These are phyloP conservation scores for Candida vartiovaarae DNA, from an alignment of 805 yeast genomes.

Conservation along the genomic window DNA sequence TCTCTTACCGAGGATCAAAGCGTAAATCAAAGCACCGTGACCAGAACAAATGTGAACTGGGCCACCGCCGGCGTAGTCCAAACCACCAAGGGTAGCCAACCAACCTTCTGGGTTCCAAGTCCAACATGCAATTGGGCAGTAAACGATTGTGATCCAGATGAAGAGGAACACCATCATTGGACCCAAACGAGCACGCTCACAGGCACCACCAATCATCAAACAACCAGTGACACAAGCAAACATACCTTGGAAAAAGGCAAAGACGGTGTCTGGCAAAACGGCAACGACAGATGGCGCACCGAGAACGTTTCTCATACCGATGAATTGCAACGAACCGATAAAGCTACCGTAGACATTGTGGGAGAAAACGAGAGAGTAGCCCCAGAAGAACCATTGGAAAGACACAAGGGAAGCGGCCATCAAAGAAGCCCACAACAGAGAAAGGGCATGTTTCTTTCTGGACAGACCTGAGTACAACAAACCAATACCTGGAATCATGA, in stretches of 20 bases:
- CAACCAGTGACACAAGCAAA: conserved; percentile 91
- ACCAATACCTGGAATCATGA: conserved; percentile 96
- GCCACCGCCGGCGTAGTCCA: conserved; percentile 98
- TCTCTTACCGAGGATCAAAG: conserved; percentile 88
- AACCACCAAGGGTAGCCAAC: conserved; percentile 74
- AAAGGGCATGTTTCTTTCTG: conserved; percentile 92
- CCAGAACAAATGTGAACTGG: conserved; percentile 97
- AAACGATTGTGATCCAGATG: conserved; percentile 91
- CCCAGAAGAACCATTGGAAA: conserved; percentile 99
- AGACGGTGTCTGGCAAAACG: conserved; percentile 81
- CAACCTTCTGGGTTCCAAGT: conserved; percentile 95
- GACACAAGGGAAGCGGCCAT: conserved; percentile 78
- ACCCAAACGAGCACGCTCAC: conserved; percentile 92
- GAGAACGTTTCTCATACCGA: conserved; percentile 72
- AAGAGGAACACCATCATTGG: conserved; percentile 96
- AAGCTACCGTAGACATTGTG: conserved; percentile 55
- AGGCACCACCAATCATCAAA: conserved; percentile 95
- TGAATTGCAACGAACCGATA: conserved; percentile 76
- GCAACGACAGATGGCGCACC: conserved; percentile 71
- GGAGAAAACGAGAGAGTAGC: conserved; percentile 83
- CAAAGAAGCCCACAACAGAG: conserved; percentile 88
- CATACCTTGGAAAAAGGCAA: conserved; percentile 93
- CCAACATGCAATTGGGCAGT: conserved; percentile 96
- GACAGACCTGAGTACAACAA: conserved; percentile 87
- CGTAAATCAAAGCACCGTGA: conserved; percentile 90